Conservation (phyloP, 2,329 filamentous ascomycete species). For the Xylariales sp. region DNA sequence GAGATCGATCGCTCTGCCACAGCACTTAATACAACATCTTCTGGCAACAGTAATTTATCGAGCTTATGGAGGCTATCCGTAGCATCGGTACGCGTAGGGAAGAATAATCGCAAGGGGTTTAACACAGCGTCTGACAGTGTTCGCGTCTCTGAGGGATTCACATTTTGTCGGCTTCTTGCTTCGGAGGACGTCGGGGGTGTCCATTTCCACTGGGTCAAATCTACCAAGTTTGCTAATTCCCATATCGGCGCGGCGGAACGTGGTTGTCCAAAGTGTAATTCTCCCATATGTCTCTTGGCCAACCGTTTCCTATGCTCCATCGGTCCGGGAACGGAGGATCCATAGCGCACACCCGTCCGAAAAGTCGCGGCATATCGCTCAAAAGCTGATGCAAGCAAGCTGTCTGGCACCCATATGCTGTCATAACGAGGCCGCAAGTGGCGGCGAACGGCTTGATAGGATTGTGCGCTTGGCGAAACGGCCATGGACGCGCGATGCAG, state of each 20-base stretch:
- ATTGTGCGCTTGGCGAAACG: slow-evolving; percentile 57
- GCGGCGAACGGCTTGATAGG: slow-evolving; percentile 61
- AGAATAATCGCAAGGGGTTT: slow-evolving; percentile 5
- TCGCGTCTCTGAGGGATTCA: neutral
- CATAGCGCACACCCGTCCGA: slow-evolving; percentile 41
- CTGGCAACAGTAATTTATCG: slow-evolving; percentile 16
- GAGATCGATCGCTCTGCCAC: slow-evolving; percentile 23
- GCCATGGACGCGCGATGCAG: slow-evolving; percentile 55
- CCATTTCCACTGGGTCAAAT: slow-evolving; percentile 64
- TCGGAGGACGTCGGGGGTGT: slow-evolving; percentile 57
- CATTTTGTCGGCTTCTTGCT: slow-evolving; percentile 36
- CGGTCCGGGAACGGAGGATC: slow-evolving; percentile 62
- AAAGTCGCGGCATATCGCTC: slow-evolving; percentile 56
- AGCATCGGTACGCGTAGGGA: slow-evolving; percentile 3
- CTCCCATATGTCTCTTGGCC: slow-evolving; percentile 66
- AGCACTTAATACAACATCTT: slow-evolving; percentile 22
- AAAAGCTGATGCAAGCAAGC: slow-evolving; percentile 63
- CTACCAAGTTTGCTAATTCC: slow-evolving; percentile 59
- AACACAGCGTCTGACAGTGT: slow-evolving; percentile 13
- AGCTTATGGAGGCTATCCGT: neutral
- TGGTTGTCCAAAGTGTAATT: slow-evolving; percentile 57
- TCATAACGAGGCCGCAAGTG: slow-evolving; percentile 55
- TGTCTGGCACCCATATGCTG: slow-evolving; percentile 70
- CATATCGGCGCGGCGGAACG: slow-evolving; percentile 54
- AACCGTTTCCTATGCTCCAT: slow-evolving; percentile 65